phyloP scores from a whole-genome alignment of 164 flowering plant genomes.

The Dillenia turbinata region DNA sequence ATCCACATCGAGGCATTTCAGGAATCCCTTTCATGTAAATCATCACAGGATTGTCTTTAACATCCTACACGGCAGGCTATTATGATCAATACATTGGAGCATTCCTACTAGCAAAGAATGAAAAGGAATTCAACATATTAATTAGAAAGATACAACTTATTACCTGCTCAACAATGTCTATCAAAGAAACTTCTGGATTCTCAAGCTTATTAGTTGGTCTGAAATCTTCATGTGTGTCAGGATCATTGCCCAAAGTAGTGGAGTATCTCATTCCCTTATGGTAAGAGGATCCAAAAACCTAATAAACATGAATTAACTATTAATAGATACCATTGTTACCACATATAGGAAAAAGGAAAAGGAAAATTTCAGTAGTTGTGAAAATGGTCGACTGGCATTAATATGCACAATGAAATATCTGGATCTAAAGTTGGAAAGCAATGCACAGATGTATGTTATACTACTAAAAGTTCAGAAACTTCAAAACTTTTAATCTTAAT shows the following conservation, averaged over 20 bases:
- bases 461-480: too few relatives aligned
- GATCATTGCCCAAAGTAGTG: slow-evolving; percentile 51
- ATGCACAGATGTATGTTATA: too few relatives aligned
- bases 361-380: neutral
- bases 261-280: slow-evolving; percentile 37
- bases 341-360: neutral
- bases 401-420: neutral
- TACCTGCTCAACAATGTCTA: slow-evolving; percentile 82
- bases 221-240: slow-evolving; percentile 91
- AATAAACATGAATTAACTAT: neutral
- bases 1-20: slow-evolving; percentile 82
- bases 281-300: slow-evolving; percentile 39
- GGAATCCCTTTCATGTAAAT: slow-evolving; percentile 96
- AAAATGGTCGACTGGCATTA: neutral
- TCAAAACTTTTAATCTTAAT: too few relatives aligned
- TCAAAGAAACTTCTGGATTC: slow-evolving; percentile 35
- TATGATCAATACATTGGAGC: slow-evolving; percentile 4
- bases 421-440: neutral
- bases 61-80: slow-evolving; percentile 51
- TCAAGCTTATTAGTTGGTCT: slow-evolving; percentile 59
- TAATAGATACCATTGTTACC: too few relatives aligned
- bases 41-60: slow-evolving; percentile 85
- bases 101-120: neutral
- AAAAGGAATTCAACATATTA: neutral
- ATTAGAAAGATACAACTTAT: neutral